Evolutionary conservation across 73 alveolate species (phyloP).

Genomic region (Tetrahymena thermophila): DNA sequence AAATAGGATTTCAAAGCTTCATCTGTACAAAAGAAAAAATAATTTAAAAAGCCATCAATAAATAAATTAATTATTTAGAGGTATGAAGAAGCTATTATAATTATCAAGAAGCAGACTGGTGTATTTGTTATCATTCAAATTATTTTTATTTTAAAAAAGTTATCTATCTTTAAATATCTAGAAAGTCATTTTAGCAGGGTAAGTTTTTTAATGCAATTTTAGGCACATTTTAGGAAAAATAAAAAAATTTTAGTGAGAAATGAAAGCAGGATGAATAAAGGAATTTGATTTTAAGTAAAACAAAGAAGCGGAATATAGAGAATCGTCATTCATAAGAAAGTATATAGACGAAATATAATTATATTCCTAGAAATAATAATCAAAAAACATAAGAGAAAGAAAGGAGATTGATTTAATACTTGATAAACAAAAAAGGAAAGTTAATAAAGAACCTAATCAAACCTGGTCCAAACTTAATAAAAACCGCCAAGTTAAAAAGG

Average conservation of each 20-base stretch:
- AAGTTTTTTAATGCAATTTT: neutral
- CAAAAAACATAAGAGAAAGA: neutral
- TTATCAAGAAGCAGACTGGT: neutral
- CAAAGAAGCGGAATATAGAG: neutral
- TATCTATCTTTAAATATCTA: no score
- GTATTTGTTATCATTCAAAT: no score
- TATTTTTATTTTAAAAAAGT: no score
- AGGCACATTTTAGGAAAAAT: neutral
- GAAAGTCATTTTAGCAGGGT: no score
- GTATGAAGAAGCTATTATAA: neutral
- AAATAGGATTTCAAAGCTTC: no score
- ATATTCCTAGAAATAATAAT: neutral
- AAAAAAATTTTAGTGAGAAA: neutral
- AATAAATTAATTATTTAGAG: neutral
- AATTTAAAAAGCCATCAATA: neutral
- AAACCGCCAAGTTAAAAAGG: neutral
- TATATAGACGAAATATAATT: neutral
- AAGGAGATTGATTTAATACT: neutral
- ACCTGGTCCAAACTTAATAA: neutral
- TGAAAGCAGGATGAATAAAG: neutral
- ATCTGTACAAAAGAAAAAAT: no score
- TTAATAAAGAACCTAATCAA: neutral
- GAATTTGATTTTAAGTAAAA: neutral
- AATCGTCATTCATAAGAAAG: slow-evolving; percentile 1
- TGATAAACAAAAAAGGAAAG: neutral